Evolutionary conservation across 2,329 filamentous ascomycete species (phyloP).

Genomic region (Cladosporium sp.): DNA sequence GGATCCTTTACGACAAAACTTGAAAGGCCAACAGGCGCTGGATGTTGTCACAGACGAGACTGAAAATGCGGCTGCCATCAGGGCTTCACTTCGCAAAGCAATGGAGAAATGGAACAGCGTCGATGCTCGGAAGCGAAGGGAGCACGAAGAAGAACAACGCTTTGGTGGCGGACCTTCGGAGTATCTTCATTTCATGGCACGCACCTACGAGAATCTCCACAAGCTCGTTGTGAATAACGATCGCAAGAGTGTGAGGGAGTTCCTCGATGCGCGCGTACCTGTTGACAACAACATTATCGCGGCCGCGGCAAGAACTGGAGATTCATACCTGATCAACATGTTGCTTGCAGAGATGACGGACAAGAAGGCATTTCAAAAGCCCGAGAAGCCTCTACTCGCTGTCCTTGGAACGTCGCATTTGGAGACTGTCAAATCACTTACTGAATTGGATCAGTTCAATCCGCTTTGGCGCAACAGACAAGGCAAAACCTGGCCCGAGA

Average conservation of each 20-base stretch:
- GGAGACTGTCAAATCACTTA: conserved; percentile 64
- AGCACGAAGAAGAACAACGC: conserved; percentile 46
- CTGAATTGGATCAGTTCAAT: conserved; percentile 60
- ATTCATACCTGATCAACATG: conserved; percentile 80
- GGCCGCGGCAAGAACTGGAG: conserved; percentile 85
- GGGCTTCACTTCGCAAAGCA: conserved; percentile 43
- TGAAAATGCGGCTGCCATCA: conserved; percentile 67
- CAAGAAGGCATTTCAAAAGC: conserved; percentile 60
- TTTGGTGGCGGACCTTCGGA: conserved; percentile 36
- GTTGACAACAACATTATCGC: conserved; percentile 80
- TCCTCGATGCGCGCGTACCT: conserved; percentile 39
- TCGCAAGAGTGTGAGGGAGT: conserved; percentile 44
- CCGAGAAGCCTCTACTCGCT: conserved; percentile 87
- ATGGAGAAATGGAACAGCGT: conserved; percentile 42
- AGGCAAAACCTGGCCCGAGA: conserved; percentile 79
- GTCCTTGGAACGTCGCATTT: conserved; percentile 87
- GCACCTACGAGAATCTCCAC: conserved; percentile 45
- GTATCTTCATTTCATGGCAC: conserved; percentile 47
- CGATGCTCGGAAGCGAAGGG: conserved; percentile 43
- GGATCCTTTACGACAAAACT: conserved; percentile 85
- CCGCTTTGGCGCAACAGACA: conserved; percentile 69
- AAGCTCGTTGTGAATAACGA: conserved; percentile 48
- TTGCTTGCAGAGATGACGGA: conserved; percentile 53
- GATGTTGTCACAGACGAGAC: conserved; percentile 79
- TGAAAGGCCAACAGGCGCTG: conserved; percentile 86